Base-by-base conservation (phyloP, 805 yeast genomes). In the Cyberlindnera euphorbiiphila region DNA sequence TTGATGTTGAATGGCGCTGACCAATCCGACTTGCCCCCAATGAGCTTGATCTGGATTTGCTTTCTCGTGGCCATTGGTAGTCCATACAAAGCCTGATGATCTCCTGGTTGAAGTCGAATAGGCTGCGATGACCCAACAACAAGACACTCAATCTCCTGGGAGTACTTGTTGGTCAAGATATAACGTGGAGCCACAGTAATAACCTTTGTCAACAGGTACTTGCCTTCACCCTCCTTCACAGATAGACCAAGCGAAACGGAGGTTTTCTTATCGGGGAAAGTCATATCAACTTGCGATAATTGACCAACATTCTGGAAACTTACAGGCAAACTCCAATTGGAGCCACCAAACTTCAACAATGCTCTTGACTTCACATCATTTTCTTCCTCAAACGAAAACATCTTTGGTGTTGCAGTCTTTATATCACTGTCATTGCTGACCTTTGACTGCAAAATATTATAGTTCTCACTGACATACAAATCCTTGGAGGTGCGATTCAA, bases 291-390 rank as follows among this genome's bases (percentile, higher is more conserved):
- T 39, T 78, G 95, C 29, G 74, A 70, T 1, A 78, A 67, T 46
- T 88, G 91, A 0, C 98, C 98, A 38, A 91, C 72, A 4, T 95
- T 94, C 55, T 89, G 96, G 51, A 93, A 78, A 56, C 95, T 81
- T 32, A 86, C 66, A 2, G 86, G 85, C 1, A 66, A 57, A 46
- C 96, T 83, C 74, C 85, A 74, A 6, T 69, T 67, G 0, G 95
- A 81, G 37, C 83, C 85, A 1, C 74, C 83, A 15, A 85, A 69
- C 42, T 73, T 71, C 6, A 89, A 51, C 18, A 71, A 53, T 0
- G 89, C 94, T 41, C 94, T 68, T 50, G 82, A 81, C 28, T 69
- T 72, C 19, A 78, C 72, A 34, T 76, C 81, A 9, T 62, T 63
- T 23, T 70, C 73, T 11, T 65, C 66, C 17, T 76, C 81, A 54